These are phyloP conservation scores for Ajuga reptans DNA, from an alignment of 305 asterid genomes.

Conservation along the genomic window DNA sequence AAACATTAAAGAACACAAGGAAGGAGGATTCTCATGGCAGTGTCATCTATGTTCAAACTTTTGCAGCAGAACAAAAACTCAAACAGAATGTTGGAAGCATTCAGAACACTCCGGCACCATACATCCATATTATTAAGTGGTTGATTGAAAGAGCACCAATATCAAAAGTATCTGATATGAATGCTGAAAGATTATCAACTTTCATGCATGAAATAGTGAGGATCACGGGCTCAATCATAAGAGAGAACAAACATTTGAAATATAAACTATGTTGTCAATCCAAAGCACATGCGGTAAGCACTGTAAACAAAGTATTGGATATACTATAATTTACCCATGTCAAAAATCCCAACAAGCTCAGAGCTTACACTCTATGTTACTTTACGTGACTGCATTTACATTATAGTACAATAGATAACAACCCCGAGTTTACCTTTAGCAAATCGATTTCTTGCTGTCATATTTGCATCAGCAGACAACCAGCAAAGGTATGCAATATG, in stretches of 20 bases:
- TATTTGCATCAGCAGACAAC: conserved; percentile 26
- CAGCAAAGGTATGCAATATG: conserved; percentile 25
- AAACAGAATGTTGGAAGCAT: background rate
- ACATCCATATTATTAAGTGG: background rate
- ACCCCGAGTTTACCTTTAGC: conserved; percentile 54
- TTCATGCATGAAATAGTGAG: conserved; percentile 10
- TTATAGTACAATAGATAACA: conserved; percentile 1
- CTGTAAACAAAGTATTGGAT: background rate
- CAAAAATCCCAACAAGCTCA: conserved; percentile 1
- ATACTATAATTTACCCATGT: background rate
- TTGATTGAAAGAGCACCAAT: background rate
- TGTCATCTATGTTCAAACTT: background rate
- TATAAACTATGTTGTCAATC: background rate
- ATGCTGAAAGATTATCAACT: background rate
- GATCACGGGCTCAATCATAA: background rate
- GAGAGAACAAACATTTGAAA: conserved; percentile 12
- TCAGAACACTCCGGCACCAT: background rate
- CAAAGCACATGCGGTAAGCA: background rate
- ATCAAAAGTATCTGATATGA: background rate
- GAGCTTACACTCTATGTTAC: background rate
- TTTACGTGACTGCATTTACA: background rate
- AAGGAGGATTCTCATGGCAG: background rate
- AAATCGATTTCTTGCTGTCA: conserved; percentile 92
- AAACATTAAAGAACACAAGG: conserved; percentile 13
- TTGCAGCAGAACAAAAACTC: background rate